Base-by-base conservation (phyloP, 441 rosid species). In the Eruca vesicaria region DNA sequence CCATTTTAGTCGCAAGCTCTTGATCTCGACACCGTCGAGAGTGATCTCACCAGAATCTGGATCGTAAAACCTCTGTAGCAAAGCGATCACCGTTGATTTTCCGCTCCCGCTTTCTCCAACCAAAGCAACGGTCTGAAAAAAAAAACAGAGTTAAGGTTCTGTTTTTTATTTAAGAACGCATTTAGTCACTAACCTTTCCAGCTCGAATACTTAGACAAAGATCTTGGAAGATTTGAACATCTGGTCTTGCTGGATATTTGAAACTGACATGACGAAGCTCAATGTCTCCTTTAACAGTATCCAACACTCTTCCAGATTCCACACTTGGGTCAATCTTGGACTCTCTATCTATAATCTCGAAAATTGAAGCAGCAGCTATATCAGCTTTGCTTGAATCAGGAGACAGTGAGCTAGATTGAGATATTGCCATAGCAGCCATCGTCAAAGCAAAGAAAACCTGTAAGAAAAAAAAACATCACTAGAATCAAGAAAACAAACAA, bases 41-140 rank as follows among this genome's bases (percentile, higher is more conserved):
- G 80, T 63, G 32, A 81, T 75, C 33, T 81, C 76, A 6, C 88
- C 88, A 20, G 79, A 85, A 56, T 78, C 80, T 31, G 83, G 80
- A 63, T 80, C 78, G 50, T 80, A 79, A 45, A 76, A 80, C 58
- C 83, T 80, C 38, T 80, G 80, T 76, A 81, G 18, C 79, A 85
- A 80, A 45, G 78, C 67, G 8, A 81, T 83, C 59, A 85, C 77
- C 14, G 86, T 83, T 53, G 85, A 83, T 48, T 85, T 85, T 14
- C 88, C 88, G 16, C 84, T 79, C 9, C 85, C 84, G 10, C 86
- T 85, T 70, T 81, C 80, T 32, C 88, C 88, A 11, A 80, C 84
- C 70, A 85, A 67, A 15, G 81, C 86, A 11, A 80, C 82, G 1
- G 88, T 83, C 78, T 80, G 81, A 32, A 55, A 75, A 41, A 4